Conservation (phyloP, 2,329 filamentous ascomycete genomes). For the Trichophyton schoenleinii region DNA sequence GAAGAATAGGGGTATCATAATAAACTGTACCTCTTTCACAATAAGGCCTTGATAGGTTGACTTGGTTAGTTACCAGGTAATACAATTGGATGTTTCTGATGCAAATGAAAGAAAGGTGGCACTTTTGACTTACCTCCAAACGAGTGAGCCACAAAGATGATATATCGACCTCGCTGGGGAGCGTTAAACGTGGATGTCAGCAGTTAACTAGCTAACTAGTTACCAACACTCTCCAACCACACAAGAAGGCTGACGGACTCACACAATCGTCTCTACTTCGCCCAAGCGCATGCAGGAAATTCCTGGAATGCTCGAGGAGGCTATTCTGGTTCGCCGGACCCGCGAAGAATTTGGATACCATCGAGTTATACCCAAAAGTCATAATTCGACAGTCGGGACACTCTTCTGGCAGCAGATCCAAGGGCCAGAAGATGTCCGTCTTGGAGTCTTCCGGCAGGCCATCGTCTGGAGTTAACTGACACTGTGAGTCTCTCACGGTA, state of each 20-base stretch:
- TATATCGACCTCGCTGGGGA: neutral
- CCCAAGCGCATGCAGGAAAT: neutral
- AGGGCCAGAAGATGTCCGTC: neutral
- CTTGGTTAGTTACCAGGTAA: neutral
- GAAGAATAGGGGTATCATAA: neutral
- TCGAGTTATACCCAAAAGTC: slow-evolving; percentile 12
- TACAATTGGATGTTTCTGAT: too few species aligned
- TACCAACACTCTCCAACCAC: neutral
- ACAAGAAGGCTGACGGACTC: neutral
- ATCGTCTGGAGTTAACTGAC: neutral
- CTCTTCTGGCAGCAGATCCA: slow-evolving; percentile 11
- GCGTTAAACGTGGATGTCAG: neutral
- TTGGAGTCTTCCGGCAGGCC: neutral
- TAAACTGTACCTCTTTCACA: neutral
- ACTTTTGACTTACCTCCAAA: neutral
- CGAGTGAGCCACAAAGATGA: neutral
- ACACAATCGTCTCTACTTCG: neutral
- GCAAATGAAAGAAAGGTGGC: too few species aligned
- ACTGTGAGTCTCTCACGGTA: neutral
- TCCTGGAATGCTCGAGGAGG: neutral
- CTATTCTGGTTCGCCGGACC: neutral
- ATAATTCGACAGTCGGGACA: slow-evolving; percentile 10
- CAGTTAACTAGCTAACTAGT: neutral
- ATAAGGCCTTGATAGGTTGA: neutral
- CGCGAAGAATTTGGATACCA: slow-evolving; percentile 10